phyloP scores from a whole-genome alignment of 1,284 basidiomycete species.

The Cutaneotrichosporon spelunceum region DNA sequence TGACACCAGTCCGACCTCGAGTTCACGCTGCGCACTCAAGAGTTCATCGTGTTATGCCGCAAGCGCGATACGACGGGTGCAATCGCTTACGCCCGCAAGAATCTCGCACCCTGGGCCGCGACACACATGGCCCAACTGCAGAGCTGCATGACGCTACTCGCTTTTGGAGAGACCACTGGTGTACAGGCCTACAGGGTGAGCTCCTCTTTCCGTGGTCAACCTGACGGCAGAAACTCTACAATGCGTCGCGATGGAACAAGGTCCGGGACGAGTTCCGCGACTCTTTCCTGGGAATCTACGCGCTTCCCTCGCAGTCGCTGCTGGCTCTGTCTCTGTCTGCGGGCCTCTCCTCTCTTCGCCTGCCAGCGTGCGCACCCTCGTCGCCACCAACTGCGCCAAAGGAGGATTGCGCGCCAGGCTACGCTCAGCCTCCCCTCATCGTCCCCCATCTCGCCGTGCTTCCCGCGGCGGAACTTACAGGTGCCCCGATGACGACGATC shows the following conservation, averaged over 20 bases:
- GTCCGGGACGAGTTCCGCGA: slow-evolving; percentile 74
- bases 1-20: slow-evolving; percentile 77
- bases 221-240: slow-evolving; percentile 68
- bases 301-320: slow-evolving; percentile 77
- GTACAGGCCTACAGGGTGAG: slow-evolving; percentile 49
- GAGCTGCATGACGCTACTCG: slow-evolving; percentile 72
- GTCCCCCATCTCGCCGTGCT: too few species aligned
- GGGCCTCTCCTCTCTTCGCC: slow-evolving; percentile 79
- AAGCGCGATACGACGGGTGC: slow-evolving; percentile 67
- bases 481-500: background rate
- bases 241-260: slow-evolving; percentile 67
- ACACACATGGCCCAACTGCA: slow-evolving; percentile 72
- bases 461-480: slow-evolving; percentile 15
- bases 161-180: slow-evolving; percentile 56
- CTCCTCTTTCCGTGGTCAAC: background rate
- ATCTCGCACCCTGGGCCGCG: slow-evolving; percentile 77
- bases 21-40: slow-evolving; percentile 91
- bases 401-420: slow-evolving; percentile 23
- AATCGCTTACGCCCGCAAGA: slow-evolving; percentile 76
- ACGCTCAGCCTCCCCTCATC: slow-evolving; percentile 21
- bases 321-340: slow-evolving; percentile 82
- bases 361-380: slow-evolving; percentile 58
- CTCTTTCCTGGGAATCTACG: slow-evolving; percentile 79
- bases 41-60: slow-evolving; percentile 88
- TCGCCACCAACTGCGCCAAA: background rate